Evolutionary conservation across 2,329 filamentous ascomycete species (phyloP).

Genomic region (Fusarium sp.): DNA sequence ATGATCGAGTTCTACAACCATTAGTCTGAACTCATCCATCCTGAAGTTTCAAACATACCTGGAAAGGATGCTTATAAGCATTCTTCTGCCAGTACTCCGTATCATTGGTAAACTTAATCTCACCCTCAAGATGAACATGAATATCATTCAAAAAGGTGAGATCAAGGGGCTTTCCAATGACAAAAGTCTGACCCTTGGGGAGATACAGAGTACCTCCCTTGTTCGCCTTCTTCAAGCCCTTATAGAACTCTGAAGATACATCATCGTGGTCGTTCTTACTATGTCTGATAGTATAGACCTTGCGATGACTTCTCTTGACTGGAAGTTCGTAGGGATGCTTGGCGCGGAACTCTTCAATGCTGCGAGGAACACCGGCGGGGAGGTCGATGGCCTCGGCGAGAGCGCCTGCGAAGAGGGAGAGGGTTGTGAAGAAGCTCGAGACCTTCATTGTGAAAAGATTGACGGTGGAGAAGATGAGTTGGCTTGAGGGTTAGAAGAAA

Average conservation of each 20-base stretch:
- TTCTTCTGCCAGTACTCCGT: slow-evolving; percentile 37
- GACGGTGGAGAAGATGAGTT: not conserved
- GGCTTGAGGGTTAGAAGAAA: not conserved
- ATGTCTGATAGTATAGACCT: slow-evolving; percentile 30
- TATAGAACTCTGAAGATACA: slow-evolving; percentile 34
- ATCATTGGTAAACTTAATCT: slow-evolving; percentile 42
- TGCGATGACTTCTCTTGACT: slow-evolving; percentile 16
- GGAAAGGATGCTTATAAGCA: slow-evolving; percentile 37
- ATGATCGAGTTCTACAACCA: slow-evolving; percentile 35
- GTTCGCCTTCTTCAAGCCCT: slow-evolving; percentile 37
- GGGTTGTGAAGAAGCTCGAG: slow-evolving; percentile 27
- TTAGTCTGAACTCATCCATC: not conserved
- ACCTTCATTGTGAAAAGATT: slow-evolving; percentile 33
- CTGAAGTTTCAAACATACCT: slow-evolving; percentile 1
- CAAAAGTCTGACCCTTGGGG: slow-evolving; percentile 34
- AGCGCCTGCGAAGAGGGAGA: slow-evolving; percentile 30
- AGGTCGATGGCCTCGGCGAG: slow-evolving; percentile 35
- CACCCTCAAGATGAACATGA: slow-evolving; percentile 39
- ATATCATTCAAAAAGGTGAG: slow-evolving; percentile 36
- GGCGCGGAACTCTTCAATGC: slow-evolving; percentile 35
- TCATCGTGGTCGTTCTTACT: slow-evolving; percentile 35
- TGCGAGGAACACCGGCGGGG: slow-evolving; percentile 38
- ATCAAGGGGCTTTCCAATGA: slow-evolving; percentile 39
- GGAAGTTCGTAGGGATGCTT: slow-evolving; percentile 34
- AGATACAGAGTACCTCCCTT: slow-evolving; percentile 37